These are phyloP conservation scores for Hsuehochloa calcarea DNA, from an alignment of 176 grass and related monocot species.

Conservation along the genomic window DNA sequence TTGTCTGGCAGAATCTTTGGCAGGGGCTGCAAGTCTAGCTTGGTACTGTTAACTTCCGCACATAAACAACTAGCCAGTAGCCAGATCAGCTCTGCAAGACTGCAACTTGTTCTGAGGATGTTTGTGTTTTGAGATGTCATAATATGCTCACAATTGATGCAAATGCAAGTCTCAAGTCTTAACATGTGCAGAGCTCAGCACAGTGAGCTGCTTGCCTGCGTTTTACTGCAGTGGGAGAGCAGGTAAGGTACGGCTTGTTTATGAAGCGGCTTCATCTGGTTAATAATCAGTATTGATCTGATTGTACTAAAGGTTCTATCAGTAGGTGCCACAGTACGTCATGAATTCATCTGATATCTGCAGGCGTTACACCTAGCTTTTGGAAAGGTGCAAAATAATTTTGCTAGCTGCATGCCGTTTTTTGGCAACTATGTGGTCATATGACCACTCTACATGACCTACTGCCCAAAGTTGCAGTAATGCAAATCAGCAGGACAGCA, in stretches of 20 bases:
- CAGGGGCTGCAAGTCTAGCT: background rate
- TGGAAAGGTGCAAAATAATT: background rate
- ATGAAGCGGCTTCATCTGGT: background rate
- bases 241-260: background rate
- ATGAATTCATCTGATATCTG: background rate
- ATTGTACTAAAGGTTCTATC: background rate
- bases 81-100: background rate
- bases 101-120: constrained; percentile 20
- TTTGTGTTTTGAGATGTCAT: constrained; percentile 23
- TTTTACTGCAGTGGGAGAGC: background rate
- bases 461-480: background rate
- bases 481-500: background rate
- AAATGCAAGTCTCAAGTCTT: background rate
- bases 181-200: background rate
- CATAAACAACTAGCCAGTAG: background rate
- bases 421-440: background rate
- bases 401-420: background rate
- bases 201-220: background rate
- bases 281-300: background rate
- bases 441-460: background rate
- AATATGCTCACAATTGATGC: background rate
- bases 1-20: background rate
- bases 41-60: background rate
- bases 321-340: background rate
- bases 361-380: background rate